Evolutionary conservation across 208 protist genomes (phyloP), one percentile per base, ranked within the genome.

Genomic region (Strigomonas oncopelti): DNA sequence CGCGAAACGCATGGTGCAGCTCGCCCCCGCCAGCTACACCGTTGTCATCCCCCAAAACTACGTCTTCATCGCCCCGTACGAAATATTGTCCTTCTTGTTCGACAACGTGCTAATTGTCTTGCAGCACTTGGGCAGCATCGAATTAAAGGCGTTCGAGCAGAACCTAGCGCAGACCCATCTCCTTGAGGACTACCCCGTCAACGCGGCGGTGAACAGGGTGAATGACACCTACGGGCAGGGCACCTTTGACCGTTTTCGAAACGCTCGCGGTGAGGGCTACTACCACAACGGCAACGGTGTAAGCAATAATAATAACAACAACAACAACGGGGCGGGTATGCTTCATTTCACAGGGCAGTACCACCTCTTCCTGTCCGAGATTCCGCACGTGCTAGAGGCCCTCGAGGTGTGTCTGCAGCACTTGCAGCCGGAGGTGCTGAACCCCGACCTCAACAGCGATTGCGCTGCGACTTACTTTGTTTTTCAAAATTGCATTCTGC

Each of bases 381-480:
- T 88, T 65, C 72, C 81, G 0, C 84, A 95, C 65, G 68, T 92
- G 32, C 73, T 95, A 0, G 81, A 84, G 54, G 78, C 83, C 22
- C 82, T 92, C 56, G 74, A 80, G 4, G 72, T 78, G 24, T 93
- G 87, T 45, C 81, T 95, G 22, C 78, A 87, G 66, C 77, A 95
- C 60, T 69, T 95, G 20, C 84, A 85, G 11, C 75, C 85, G 11
- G 72, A 84, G 42, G 87, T 92, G 45, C 71, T 95, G 20, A 83
- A 88, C 61, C 80, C 90, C 34, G 90, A 95, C 71, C 69, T 88
- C 25, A 86, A 93, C 63, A 42, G 65, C 16, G 86, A 95, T 59
- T 93, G 87, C 69, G 85, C 90, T 13, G 84, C 83, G 16, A 93
- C 90, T 18, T 93, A 89, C 65, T 95, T 95, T 67, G 85, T 91